Conservation (phyloP, 768 basidiomycete genomes). For the Clitopilus passeckerianus region DNA sequence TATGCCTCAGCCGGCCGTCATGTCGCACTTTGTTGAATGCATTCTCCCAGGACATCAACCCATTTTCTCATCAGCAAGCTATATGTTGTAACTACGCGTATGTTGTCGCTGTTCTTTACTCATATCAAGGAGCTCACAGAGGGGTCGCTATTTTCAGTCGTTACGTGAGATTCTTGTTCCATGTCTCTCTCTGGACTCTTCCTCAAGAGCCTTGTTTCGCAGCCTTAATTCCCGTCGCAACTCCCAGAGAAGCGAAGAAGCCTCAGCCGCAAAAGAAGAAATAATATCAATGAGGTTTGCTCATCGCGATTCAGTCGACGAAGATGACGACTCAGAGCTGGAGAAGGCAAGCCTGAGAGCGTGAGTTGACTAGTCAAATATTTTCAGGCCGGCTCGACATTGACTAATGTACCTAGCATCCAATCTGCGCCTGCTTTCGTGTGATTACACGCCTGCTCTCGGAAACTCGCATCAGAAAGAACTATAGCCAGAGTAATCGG, state of each 20-base stretch:
- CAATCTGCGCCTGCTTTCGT: neutral
- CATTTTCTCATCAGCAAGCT: conserved; percentile 6
- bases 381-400: neutral
- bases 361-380: neutral
- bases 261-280: neutral
- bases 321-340: neutral
- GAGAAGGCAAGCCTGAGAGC: neutral
- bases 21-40: neutral
- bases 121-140: neutral
- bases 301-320: neutral
- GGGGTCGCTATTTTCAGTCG: neutral
- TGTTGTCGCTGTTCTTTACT: neutral
- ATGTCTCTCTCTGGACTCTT: neutral
- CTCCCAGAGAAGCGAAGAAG: neutral
- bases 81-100: conserved; percentile 5
- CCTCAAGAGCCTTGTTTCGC: neutral
- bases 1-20: neutral
- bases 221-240: neutral
- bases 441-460: neutral
- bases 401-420: neutral
- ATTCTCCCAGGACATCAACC: neutral
- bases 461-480: no score
- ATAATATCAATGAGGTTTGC: neutral
- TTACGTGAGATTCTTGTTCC: neutral
- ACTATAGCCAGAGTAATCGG: no score